phyloP scores from a whole-genome alignment of 2,329 filamentous ascomycete genomes.

The Sporothrix dimorphospora region DNA sequence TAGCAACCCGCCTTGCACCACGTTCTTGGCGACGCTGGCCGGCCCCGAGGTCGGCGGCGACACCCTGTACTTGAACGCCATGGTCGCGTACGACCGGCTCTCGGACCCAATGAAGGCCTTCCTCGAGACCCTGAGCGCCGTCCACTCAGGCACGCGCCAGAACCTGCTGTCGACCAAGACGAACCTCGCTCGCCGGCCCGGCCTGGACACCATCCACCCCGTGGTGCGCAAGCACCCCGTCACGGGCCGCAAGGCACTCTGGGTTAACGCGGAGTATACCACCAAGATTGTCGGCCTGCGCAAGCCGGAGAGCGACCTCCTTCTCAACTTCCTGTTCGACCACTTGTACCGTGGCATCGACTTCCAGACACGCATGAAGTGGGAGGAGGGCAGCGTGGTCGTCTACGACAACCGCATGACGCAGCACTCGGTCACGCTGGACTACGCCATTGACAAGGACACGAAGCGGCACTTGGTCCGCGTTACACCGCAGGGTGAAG shows the following conservation, averaged over 20 bases:
- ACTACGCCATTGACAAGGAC: constrained; percentile 26
- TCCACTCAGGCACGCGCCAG: constrained; percentile 1
- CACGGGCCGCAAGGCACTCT: constrained; percentile 41
- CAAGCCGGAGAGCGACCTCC: constrained; percentile 68
- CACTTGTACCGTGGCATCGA: constrained; percentile 52
- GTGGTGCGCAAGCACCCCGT: constrained; percentile 80
- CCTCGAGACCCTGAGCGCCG: constrained; percentile 4
- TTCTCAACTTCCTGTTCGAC: constrained; percentile 48
- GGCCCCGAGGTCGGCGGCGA: constrained; percentile 78
- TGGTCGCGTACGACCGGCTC: constrained; percentile 77
- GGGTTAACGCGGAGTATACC: too few relatives aligned
- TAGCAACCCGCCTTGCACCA: constrained; percentile 80
- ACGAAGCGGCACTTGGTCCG: constrained; percentile 35
- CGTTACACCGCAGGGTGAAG: constrained; percentile 33
- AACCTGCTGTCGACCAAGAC: constrained; percentile 57
- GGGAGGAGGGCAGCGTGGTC: constrained; percentile 49
- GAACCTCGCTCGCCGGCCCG: constrained; percentile 50
- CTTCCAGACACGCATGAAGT: constrained; percentile 51
- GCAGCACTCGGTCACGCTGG: constrained; percentile 32
- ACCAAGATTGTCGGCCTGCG: too few relatives aligned
- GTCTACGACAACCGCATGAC: constrained; percentile 42
- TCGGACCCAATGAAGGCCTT: constrained; percentile 72
- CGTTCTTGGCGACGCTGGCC: constrained; percentile 84
- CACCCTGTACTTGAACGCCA: constrained; percentile 79
- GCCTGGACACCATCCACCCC: constrained; percentile 72